Base-by-base conservation (phyloP, 441 rosid species). In the Syzygium malaccense region DNA sequence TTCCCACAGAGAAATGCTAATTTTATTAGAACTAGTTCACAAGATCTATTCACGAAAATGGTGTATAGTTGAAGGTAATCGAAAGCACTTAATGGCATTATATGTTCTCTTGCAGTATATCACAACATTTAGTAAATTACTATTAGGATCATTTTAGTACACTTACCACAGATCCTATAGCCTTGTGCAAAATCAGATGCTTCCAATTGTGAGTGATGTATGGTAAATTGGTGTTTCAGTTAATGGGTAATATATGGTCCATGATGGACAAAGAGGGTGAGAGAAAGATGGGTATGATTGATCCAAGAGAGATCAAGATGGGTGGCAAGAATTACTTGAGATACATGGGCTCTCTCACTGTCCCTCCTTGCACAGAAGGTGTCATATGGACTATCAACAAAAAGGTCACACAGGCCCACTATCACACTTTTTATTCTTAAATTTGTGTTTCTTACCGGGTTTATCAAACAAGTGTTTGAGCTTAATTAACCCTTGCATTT, bases 361-460 rank as follows among this genome's bases (percentile, higher is more conserved):
- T 90, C 28, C 97, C 97, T 88, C 97, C 97, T 25, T 94, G 97
- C 91, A 91, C 94, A 6, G 93, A 95, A 93, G 94, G 94, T 85
- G 96, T 95, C 71, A 92, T 89, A 88, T 94, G 96, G 97, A 92
- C 88, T 87, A 90, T 94, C 68, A 91, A 89, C 91, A 90, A 90
- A 55, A 91, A 91, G 93, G 96, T 95, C 89, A 64, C 30, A 30
- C 6, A 30, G 37, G 28, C 53, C 7, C 14, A 48, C 18, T 19
- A 45, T 80, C 53, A 23, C 78, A 19, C 18, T 2, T n/a, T 48
- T 53, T 25, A 14, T 26, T 26, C 17, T 1, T 7, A 87, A 71
- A 30, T 37, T 5, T 5, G 8, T 55, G 18, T 25, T 15, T 87
- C 25, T 55, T 55, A 20, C 37, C 41, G 5, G 28, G 13, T 87